These are phyloP conservation scores for Chaetomium olivaceum DNA, from an alignment of 2,329 filamentous ascomycete species.

Conservation along the genomic window DNA sequence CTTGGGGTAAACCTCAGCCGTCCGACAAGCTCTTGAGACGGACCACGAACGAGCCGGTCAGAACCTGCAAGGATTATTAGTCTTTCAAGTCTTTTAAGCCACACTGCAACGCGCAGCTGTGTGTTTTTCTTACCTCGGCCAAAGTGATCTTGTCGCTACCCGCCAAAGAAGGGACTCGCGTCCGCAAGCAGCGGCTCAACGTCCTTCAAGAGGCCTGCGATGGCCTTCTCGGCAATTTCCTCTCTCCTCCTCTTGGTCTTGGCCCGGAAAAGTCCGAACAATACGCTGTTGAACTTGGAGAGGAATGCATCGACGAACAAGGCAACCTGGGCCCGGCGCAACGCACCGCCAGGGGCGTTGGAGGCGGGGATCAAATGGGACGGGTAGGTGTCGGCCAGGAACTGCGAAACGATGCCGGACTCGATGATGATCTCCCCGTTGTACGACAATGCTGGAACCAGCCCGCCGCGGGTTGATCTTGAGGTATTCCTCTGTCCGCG, in stretches of 20 bases:
- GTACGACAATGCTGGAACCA: slow-evolving; percentile 71
- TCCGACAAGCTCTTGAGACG: slow-evolving; percentile 37
- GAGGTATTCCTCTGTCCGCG: slow-evolving; percentile 73
- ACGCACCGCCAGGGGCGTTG: slow-evolving; percentile 53
- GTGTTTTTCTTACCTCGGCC: slow-evolving; percentile 61
- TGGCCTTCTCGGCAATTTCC: slow-evolving; percentile 50
- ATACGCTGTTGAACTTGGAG: slow-evolving; percentile 45
- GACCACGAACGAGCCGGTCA: slow-evolving; percentile 33
- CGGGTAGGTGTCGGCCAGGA: slow-evolving; percentile 68
- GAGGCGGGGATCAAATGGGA: slow-evolving; percentile 64
- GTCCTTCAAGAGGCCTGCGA: slow-evolving; percentile 64
- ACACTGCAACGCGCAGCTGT: too few species aligned
- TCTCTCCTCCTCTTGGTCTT: slow-evolving; percentile 53
- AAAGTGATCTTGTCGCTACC: slow-evolving; percentile 65
- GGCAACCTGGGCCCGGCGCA: slow-evolving; percentile 64
- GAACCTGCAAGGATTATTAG: slow-evolving; percentile 26
- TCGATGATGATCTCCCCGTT: slow-evolving; percentile 69
- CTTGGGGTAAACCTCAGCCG: slow-evolving; percentile 55
- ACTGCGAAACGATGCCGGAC: slow-evolving; percentile 71
- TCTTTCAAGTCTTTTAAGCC: background rate
- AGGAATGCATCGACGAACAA: slow-evolving; percentile 58
- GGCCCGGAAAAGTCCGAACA: slow-evolving; percentile 49
- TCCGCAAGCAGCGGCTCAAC: slow-evolving; percentile 67
- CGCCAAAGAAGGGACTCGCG: slow-evolving; percentile 62
- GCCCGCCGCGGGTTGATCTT: slow-evolving; percentile 76